Conservation (phyloP, 345 rosid genomes). For the Ceriops tagal region DNA sequence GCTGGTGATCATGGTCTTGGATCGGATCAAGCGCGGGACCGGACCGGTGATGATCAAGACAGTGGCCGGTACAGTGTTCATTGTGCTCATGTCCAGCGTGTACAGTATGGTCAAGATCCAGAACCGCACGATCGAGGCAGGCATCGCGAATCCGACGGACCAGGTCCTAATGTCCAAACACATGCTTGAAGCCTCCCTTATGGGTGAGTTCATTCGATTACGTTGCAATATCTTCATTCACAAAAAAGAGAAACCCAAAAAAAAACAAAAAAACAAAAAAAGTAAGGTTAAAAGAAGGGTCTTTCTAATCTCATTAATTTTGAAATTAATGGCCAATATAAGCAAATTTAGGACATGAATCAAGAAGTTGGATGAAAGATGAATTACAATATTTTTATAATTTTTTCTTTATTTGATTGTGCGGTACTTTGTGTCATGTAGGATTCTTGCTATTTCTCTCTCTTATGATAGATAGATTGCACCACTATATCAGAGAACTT, state of each 20-base stretch:
- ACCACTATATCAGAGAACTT: slow-evolving; percentile 82
- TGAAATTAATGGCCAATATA: too few relatives aligned
- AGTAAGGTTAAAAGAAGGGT: too few relatives aligned
- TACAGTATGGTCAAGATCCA: slow-evolving; percentile 58
- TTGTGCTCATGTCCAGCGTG: slow-evolving; percentile 55
- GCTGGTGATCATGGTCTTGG: slow-evolving; percentile 61
- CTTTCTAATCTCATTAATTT: too few relatives aligned
- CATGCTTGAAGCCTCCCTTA: slow-evolving; percentile 68
- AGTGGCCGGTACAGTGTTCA: slow-evolving; percentile 50
- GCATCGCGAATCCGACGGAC: slow-evolving; percentile 68
- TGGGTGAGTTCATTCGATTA: neutral
- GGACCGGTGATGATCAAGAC: slow-evolving; percentile 78
- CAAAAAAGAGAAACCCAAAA: too few relatives aligned
- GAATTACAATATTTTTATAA: too few relatives aligned
- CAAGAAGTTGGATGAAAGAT: too few relatives aligned
- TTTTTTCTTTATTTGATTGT: neutral
- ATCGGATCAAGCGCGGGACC: slow-evolving; percentile 72
- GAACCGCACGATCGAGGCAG: slow-evolving; percentile 48
- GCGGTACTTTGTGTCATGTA: slow-evolving; percentile 21
- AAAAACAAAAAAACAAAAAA: too few relatives aligned
- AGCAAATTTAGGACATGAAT: too few relatives aligned
- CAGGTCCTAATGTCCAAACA: slow-evolving; percentile 64
- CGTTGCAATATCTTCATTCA: neutral
- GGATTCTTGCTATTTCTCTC: slow-evolving; percentile 76
- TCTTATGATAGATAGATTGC: slow-evolving; percentile 81